Conservation (phyloP, 2,329 filamentous ascomycete genomes). For the Sclerotinia subarctica region DNA sequence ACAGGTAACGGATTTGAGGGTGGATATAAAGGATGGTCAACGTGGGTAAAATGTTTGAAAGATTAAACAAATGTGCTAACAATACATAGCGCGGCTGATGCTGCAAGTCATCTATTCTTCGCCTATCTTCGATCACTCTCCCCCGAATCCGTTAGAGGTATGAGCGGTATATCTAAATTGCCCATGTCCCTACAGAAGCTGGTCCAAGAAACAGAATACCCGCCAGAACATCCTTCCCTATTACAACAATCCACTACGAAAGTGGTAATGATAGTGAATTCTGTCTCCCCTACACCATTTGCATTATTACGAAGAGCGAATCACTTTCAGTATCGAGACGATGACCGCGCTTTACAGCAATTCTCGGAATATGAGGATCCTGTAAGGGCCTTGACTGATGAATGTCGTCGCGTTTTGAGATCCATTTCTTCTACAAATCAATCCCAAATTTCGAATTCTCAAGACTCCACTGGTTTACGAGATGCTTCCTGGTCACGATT, state of each 20-base stretch:
- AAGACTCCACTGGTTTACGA: conserved; percentile 67
- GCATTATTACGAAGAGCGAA: conserved; percentile 84
- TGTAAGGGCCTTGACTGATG: conserved; percentile 81
- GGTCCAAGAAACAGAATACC: conserved; percentile 89
- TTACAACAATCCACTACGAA: conserved; percentile 79
- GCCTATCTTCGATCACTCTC: conserved; percentile 89
- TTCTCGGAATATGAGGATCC: conserved; percentile 91
- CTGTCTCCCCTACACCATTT: conserved; percentile 92
- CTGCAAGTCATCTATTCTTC: conserved; percentile 95
- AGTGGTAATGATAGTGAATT: conserved; percentile 95
- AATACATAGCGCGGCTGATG: conserved; percentile 74
- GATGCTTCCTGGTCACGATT: conserved; percentile 97
- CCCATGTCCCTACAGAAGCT: conserved; percentile 89
- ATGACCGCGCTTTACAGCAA: conserved; percentile 76
- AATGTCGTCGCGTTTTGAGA: conserved; percentile 85
- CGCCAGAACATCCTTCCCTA: conserved; percentile 72
- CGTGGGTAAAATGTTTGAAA: conserved; percentile 48
- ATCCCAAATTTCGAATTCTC: conserved; percentile 67
- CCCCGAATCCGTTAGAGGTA: conserved; percentile 66
- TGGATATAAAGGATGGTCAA: conserved; percentile 85
- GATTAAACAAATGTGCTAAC: conserved; percentile 20
- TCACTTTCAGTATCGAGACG: conserved; percentile 92
- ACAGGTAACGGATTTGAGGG: conserved; percentile 89
- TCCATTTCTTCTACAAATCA: conserved; percentile 88
- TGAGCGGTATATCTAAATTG: conserved; percentile 77